Evolutionary conservation across 192 early-diverging fungal species (phyloP).

Genomic region (Mortierella hygrophila): DNA sequence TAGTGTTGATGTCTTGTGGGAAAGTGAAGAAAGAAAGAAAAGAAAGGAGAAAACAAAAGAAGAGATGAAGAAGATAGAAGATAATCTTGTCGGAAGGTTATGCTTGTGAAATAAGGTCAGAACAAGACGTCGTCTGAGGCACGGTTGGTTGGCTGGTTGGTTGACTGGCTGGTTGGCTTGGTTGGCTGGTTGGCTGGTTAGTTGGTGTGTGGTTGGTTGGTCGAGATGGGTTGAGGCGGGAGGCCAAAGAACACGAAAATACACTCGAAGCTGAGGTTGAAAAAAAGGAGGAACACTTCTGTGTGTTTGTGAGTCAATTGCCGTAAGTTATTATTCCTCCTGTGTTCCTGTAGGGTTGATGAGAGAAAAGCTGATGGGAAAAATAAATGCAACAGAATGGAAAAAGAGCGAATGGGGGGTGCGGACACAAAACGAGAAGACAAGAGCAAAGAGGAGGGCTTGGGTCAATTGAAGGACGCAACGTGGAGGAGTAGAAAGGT

Average conservation of each 20-base stretch:
- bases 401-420: too few species aligned
- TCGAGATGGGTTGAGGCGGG: background rate
- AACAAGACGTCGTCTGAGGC: background rate
- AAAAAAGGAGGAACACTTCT: background rate
- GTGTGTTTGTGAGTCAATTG: background rate
- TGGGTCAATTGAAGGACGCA: too few species aligned
- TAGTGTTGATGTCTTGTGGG: background rate
- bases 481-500: background rate
- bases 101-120: background rate
- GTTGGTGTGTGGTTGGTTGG: background rate
- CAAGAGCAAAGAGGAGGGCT: too few species aligned
- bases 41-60: background rate
- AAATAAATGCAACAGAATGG: too few species aligned
- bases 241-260: background rate
- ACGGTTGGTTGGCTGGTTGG: background rate
- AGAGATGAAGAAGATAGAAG: background rate
- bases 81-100: background rate
- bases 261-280: background rate
- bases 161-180: background rate
- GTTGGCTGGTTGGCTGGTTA: background rate
- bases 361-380: constrained; percentile 3
- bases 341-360: background rate
- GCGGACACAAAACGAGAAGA: too few species aligned
- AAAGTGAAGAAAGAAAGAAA: background rate
- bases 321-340: background rate